Percentiles rank a stretch among this genome's conserved stretches.
Conservation (phyloP, 2,329 filamentous ascomycete species). For the Xylaria arbuscula region DNA sequence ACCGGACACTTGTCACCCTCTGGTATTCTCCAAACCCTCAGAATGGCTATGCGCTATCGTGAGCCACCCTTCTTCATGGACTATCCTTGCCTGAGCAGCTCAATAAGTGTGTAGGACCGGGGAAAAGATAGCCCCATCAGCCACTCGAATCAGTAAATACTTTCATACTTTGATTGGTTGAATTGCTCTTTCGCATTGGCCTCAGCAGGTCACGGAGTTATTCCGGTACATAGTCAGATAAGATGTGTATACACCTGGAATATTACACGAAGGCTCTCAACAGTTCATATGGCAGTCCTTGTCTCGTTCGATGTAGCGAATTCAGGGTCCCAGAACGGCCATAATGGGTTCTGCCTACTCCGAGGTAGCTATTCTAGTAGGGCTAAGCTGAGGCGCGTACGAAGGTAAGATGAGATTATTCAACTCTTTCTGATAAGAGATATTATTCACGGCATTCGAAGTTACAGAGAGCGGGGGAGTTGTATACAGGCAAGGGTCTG, state of each 20-base stretch:
- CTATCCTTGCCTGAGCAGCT: background rate
- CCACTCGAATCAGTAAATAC: background rate
- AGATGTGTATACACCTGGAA: no score
- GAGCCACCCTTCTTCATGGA: background rate
- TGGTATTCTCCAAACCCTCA: background rate
- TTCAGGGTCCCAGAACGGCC: no score
- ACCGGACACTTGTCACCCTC: conserved; percentile 20
- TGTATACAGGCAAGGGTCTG: no score
- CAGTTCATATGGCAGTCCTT: no score
- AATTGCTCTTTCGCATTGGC: background rate
- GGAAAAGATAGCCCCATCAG: background rate
- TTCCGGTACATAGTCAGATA: background rate
- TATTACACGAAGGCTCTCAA: no score
- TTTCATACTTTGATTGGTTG: background rate
- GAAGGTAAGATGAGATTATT: background rate
- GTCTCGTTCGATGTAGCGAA: no score
- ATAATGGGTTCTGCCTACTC: no score
- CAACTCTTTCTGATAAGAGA: background rate
- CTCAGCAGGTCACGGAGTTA: background rate
- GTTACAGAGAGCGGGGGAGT: background rate
- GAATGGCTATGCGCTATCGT: background rate
- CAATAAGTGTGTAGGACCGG: background rate
- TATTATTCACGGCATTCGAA: background rate
- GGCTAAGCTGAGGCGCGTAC: background rate
- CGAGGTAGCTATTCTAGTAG: no score